These are phyloP conservation scores for Fusarium mexicanum DNA, from an alignment of 2,329 filamentous ascomycete genomes.

Conservation along the genomic window DNA sequence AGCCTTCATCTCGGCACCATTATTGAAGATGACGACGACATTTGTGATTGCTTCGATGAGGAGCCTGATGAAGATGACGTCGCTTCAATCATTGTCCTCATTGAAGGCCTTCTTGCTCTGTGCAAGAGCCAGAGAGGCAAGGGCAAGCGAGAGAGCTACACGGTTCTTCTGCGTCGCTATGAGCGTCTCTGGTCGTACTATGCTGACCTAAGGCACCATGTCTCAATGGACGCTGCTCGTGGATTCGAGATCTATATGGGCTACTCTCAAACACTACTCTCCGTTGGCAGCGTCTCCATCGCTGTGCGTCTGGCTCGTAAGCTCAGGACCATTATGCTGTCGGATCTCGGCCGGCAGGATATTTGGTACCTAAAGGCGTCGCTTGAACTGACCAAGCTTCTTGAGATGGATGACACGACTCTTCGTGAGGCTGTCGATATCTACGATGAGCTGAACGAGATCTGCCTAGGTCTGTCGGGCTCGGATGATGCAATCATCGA, in stretches of 20 bases:
- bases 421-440: not conserved
- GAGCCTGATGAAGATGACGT: not conserved
- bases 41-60: not conserved
- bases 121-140: not conserved
- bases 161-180: not conserved
- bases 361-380: not conserved
- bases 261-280: not conserved
- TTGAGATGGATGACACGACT: not conserved
- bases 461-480: not conserved
- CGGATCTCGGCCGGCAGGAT: not conserved
- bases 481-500: not conserved
- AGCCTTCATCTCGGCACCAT: not conserved
- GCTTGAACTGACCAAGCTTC: not conserved
- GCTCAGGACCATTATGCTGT: not conserved
- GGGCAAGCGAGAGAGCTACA: not conserved
- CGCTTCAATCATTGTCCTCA: not conserved
- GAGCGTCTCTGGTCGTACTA: not conserved
- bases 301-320: not conserved
- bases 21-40: not conserved
- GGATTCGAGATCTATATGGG: not conserved
- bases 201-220: not conserved
- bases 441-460: not conserved
- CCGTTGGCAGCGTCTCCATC: not conserved
- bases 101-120: not conserved
- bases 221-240: not conserved